Conservation (phyloP, 768 basidiomycete genomes). For the Boletus sensibilis region DNA sequence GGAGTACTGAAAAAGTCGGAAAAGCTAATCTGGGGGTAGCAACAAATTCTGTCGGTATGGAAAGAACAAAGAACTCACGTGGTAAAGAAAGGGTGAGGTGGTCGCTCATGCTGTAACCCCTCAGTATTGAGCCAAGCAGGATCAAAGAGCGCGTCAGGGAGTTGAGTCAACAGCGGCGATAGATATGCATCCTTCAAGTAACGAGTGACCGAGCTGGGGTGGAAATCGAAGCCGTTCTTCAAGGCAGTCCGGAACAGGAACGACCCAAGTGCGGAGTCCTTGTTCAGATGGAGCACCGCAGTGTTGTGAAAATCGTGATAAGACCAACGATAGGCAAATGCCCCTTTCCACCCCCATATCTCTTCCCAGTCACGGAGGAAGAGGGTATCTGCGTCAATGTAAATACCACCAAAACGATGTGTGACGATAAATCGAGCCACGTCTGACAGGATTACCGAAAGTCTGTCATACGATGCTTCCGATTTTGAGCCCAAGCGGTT, state of each 20-base stretch:
- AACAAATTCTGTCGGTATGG: neutral
- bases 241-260: constrained; percentile 92
- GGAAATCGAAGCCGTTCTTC: constrained; percentile 90
- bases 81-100: constrained; percentile 89
- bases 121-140: constrained; percentile 95
- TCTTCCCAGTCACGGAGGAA: constrained; percentile 96
- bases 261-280: constrained; percentile 81
- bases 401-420: constrained; percentile 91
- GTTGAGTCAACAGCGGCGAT: constrained; percentile 69
- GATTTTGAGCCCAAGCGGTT: constrained; percentile 60
- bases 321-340: constrained; percentile 96
- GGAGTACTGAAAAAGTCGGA: constrained; percentile 82
- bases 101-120: constrained; percentile 83
- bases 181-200: constrained; percentile 84
- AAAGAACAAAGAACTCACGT: constrained; percentile 47
- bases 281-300: constrained; percentile 86
- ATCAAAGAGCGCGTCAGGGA: constrained; percentile 93
- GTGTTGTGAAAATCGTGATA: constrained; percentile 91
- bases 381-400: constrained; percentile 92
- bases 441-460: constrained; percentile 91
- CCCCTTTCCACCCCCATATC: constrained; percentile 91
- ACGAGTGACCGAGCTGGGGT: constrained; percentile 86
- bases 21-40: constrained; percentile 50
- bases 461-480: constrained; percentile 64
- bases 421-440: constrained; percentile 96